Evolutionary conservation across 2,329 filamentous ascomycete species (phyloP), one percentile per base, ranked within the genome.

Genomic region (Taxawa tesnikishii): DNA sequence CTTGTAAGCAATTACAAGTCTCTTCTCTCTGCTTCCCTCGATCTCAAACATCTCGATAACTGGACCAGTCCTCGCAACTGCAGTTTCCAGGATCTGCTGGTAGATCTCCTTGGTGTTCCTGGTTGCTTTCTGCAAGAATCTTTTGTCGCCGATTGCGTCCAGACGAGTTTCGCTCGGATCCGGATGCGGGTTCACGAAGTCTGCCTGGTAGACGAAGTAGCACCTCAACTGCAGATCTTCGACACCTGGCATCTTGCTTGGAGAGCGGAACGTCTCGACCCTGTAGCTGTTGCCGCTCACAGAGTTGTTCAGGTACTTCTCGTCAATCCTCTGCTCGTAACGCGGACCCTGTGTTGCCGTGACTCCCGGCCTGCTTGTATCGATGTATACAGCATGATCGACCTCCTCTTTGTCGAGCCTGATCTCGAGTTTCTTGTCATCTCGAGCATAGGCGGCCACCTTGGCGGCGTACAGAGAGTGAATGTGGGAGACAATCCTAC

Each of bases 41-140:
- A 98, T 87, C 54, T 98, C 88, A 49, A 93, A 98, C 56, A 93
- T 83, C 60, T 98, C 88, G 45, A 98, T 96, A 46, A 98, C 90
- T 3, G 90, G 90, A 5, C 90, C 90, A 19, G 83, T 88, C 40
- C 90, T 70, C 48, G 68, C 68, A 34, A 94, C 83, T 4, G 85
- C 85, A 34, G 83, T 73, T 51, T 81, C 75, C 51, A 98, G 87
- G 50, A 94, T 83, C 48, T 93, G 81, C 56, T 92, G 82, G 65
- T 98, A 98, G 50, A 98, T 81, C 46, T 83, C 77, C 65, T 88
- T 92, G 39, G 90, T 98, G 65, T 98, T 96, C 52, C 75, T 73
- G 8, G 90, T 96, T 10, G 88, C 87, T 68, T 98, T 98, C 50
- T 87, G 83, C 53, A 94, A 63, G 68, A 98, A 98, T 43, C 85